Conservation (phyloP, 169 alveolate genomes). For the Toxoplasma gondii region DNA sequence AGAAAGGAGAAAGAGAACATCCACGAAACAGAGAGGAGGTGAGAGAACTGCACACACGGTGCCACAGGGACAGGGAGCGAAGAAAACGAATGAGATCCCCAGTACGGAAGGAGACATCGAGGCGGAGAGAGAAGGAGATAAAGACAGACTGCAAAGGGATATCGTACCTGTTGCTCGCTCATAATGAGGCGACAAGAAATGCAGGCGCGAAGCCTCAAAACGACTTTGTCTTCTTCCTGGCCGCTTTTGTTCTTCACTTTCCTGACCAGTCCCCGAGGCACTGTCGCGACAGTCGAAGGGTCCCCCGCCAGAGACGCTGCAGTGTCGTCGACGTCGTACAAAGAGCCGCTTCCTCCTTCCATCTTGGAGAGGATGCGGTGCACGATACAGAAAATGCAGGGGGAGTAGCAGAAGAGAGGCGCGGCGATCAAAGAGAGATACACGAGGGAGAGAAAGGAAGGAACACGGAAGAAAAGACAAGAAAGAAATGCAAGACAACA, state of each 20-base stretch:
- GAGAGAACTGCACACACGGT: too few relatives aligned
- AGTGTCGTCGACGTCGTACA: slow-evolving; percentile 20
- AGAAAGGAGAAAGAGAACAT: too few relatives aligned
- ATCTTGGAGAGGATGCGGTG: background rate
- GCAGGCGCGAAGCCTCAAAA: slow-evolving; percentile 84
- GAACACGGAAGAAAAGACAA: background rate
- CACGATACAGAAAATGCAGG: background rate
- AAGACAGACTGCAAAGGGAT: too few relatives aligned
- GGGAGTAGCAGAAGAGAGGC: background rate
- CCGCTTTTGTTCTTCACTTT: slow-evolving; percentile 50
- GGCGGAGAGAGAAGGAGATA: too few relatives aligned
- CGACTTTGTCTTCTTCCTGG: slow-evolving; percentile 68
- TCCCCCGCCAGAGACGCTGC: slow-evolving; percentile 21
- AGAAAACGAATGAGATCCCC: too few relatives aligned
- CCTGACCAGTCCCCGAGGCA: slow-evolving; percentile 46
- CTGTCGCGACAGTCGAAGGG: background rate
- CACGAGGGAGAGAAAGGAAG: background rate
- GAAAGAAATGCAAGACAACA: too few relatives aligned
- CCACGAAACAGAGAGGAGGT: too few relatives aligned
- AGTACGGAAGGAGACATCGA: too few relatives aligned
- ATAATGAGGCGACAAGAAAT: slow-evolving; percentile 82
- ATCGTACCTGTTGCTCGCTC: slow-evolving; percentile 84
- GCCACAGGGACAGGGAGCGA: too few relatives aligned
- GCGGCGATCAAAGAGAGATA: background rate
- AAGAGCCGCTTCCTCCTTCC: background rate